Evolutionary conservation across 768 basidiomycete genomes (phyloP), one percentile per base, ranked within the genome.

Genomic region (Tricholomella constricta): DNA sequence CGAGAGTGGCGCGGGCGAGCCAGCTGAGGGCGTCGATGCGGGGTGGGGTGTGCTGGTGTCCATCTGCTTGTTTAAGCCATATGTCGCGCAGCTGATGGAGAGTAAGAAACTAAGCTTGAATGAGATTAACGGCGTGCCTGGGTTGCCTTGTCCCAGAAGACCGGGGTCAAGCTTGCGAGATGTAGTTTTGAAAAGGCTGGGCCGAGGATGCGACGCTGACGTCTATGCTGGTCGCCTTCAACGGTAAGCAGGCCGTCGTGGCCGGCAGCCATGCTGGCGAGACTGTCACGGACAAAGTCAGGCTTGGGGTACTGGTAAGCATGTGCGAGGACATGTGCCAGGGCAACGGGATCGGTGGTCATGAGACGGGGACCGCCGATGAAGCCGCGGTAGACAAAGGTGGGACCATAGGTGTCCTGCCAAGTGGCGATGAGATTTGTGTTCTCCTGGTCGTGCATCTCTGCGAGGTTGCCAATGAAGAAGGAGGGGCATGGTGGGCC

Each of bases 241-340:
- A 75, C 75, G 11, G 75, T 78, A 36, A 84, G 66, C 15, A 83
- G 58, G 6, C 81, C 77, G 11, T 82, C 74, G 25, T 69, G 64
- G 1, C 83, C 80, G 0, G 73, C 77, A 23, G 72, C 75, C 80
- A 83, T 83, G 34, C 71, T 70, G 0, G 79, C 78, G 19, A 83
- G 70, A 51, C 66, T 74, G 36, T 82, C 79, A 12, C 75, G 66
- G 14, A 84, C 72, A 54, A 82, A 82, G 52, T 81, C 77, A 2
- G 85, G 84, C 65, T 88, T 88, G 25, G 80, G 83, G 60, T 81
- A 84, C 51, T 79, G 72, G 54, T 85, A 81, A 0, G 81, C 73
- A 46, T 78, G 74, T 8, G 72, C 68, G 43, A 89, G 76, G 40
- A 89, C 81, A 51, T 86, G 78, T 3, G 76, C 70, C 34, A 88